These are phyloP conservation scores for Opeltia flavorubescens DNA, from an alignment of 495 filamentous ascomycete species.

Conservation along the genomic window DNA sequence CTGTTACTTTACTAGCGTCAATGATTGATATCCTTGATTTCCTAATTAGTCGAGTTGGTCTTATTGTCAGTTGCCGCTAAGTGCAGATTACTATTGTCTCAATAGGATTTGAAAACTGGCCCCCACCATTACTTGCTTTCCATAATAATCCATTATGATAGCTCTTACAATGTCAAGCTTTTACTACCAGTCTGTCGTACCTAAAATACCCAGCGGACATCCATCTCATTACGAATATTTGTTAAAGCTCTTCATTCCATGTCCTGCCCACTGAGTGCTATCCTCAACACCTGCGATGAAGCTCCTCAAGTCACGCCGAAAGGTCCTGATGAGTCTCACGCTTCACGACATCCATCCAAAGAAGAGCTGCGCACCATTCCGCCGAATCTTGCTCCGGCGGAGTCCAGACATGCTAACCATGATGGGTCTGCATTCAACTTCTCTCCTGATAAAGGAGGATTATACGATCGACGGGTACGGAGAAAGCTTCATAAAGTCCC, in stretches of 20 bases:
- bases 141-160: too few species aligned
- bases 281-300: slow-evolving; percentile 1
- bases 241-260: background rate
- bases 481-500: background rate
- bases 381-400: background rate
- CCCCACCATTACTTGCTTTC: too few species aligned
- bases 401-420: background rate
- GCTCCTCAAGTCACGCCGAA: background rate
- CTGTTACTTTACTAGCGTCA: too few species aligned
- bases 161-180: too few species aligned
- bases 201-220: too few species aligned
- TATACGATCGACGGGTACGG: background rate
- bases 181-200: too few species aligned
- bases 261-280: slow-evolving; percentile 2
- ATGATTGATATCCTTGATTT: too few species aligned
- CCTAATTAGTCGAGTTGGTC: too few species aligned
- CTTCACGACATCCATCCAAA: background rate
- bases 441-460: background rate
- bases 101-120: too few species aligned
- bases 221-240: background rate
- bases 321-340: background rate
- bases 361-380: background rate
- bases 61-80: background rate
- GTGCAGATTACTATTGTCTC: background rate
- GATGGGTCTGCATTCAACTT: background rate